A percentile compares a stretch with the other conserved stretches of the same genome.
Evolutionary conservation across 1,284 basidiomycete genomes (phyloP).

Genomic region (Wallemia ichthyophaga): DNA sequence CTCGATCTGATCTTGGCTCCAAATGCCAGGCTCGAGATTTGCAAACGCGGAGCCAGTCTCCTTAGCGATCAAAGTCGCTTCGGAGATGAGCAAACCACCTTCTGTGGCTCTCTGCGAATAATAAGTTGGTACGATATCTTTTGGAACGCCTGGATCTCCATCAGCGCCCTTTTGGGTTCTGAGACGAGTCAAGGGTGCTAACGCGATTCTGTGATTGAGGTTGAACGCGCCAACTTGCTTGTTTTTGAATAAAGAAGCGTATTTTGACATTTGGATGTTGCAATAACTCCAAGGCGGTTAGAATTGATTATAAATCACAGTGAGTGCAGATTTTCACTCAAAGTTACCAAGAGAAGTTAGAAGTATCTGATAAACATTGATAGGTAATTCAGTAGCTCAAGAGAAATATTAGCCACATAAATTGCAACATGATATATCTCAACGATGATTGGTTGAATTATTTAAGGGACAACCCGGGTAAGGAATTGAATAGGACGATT

Average conservation of each 20-base stretch:
- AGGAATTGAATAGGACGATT: too few species aligned
- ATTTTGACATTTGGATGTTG: not conserved
- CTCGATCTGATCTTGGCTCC: constrained; percentile 16
- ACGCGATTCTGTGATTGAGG: not conserved
- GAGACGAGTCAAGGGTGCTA: not conserved
- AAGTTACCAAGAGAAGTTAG: too few species aligned
- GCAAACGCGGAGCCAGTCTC: not conserved
- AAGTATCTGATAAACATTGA: too few species aligned
- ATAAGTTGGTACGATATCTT: constrained; percentile 7
- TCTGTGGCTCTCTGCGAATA: constrained; percentile 7
- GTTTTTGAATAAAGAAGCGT: not conserved
- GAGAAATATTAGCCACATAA: too few species aligned
- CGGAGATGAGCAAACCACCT: constrained; percentile 7
- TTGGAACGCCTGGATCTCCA: constrained; percentile 4
- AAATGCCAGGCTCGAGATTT: constrained; percentile 17
- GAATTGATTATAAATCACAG: too few species aligned
- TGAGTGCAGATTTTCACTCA: too few species aligned
- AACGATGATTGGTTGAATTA: too few species aligned
- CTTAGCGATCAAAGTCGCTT: constrained; percentile 5
- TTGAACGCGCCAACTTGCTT: not conserved
- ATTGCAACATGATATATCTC: too few species aligned
- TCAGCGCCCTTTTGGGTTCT: not conserved
- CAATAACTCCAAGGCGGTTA: too few species aligned
- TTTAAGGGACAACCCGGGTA: too few species aligned
- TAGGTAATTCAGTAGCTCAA: too few species aligned